A percentile compares a stretch with the other conserved stretches of the same genome.
These are phyloP conservation scores for Cryptococcus sp. DNA, from an alignment of 1,284 basidiomycete species.

Conservation along the genomic window DNA sequence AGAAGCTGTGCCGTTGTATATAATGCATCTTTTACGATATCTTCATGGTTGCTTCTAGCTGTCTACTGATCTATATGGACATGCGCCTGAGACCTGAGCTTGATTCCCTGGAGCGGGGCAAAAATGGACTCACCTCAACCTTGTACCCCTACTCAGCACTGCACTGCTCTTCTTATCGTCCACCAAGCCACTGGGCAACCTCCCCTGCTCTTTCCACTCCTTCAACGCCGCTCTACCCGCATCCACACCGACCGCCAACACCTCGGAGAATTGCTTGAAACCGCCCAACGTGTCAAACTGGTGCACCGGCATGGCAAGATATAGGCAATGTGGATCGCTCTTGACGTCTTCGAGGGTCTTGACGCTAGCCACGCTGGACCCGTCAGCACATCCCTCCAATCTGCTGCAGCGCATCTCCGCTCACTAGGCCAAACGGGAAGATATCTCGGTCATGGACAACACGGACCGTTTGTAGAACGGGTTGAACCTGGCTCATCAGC, in stretches of 20 bases:
- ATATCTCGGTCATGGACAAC: conserved; percentile 93
- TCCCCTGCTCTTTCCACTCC: conserved; percentile 74
- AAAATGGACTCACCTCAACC: conserved; percentile 24
- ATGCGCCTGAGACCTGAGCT: conserved; percentile 17
- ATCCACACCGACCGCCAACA: conserved; percentile 74
- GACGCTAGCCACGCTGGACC: conserved; percentile 86
- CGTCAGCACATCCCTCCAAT: background rate
- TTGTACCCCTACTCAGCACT: conserved; percentile 29
- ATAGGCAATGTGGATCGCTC: conserved; percentile 75
- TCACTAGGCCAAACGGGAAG: conserved; percentile 90
- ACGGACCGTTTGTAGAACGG: conserved; percentile 78
- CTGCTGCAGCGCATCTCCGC: conserved; percentile 33
- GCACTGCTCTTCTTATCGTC: conserved; percentile 38
- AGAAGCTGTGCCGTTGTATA: background rate
- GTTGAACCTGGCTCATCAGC: conserved; percentile 57
- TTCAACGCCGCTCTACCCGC: conserved; percentile 68
- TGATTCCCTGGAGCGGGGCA: background rate
- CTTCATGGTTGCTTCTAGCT: background rate
- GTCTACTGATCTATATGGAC: conserved; percentile 11
- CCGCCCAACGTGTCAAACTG: conserved; percentile 45
- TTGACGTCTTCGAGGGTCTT: conserved; percentile 94
- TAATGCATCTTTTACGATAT: too few species aligned
- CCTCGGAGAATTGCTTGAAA: conserved; percentile 47
- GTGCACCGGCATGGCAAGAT: conserved; percentile 92
- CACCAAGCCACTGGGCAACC: conserved; percentile 65